phyloP scores from a whole-genome alignment of 106 monocot species.

The Dendrobium huoshanense region DNA sequence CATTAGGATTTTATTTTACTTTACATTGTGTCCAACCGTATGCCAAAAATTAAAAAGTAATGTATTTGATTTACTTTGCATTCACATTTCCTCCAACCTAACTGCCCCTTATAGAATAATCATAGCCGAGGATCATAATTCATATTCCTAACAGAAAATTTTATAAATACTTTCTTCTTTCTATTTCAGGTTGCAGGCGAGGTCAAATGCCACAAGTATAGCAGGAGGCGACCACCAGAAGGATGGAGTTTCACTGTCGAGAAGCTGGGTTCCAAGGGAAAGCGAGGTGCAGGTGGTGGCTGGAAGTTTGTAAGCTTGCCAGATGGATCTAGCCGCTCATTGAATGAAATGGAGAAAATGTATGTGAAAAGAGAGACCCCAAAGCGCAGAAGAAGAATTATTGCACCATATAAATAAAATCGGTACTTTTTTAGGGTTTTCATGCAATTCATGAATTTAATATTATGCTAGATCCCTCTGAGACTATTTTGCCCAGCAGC shows the following conservation, averaged over 20 bases:
- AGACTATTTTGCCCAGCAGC: too few species aligned
- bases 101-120: too few species aligned
- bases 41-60: too few species aligned
- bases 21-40: too few species aligned
- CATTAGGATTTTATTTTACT: too few species aligned
- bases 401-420: slow-evolving; percentile 42
- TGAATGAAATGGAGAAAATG: slow-evolving; percentile 88
- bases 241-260: slow-evolving; percentile 88
- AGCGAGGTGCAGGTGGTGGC: slow-evolving; percentile 56
- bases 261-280: slow-evolving; percentile 68
- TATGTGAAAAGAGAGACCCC: slow-evolving; percentile 81
- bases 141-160: background rate
- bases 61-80: too few species aligned
- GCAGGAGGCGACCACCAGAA: slow-evolving; percentile 61
- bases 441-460: background rate
- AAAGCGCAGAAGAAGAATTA: slow-evolving; percentile 49
- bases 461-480: background rate
- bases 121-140: background rate
- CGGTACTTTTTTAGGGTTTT: background rate
- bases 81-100: too few species aligned
- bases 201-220: slow-evolving; percentile 81
- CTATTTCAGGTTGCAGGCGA: slow-evolving; percentile 67
- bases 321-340: slow-evolving; percentile 57
- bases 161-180: background rate
- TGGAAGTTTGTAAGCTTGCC: slow-evolving; percentile 82